These are phyloP conservation scores for Penicillium polonicum DNA, from an alignment of 2,329 filamentous ascomycete species.

Conservation along the genomic window DNA sequence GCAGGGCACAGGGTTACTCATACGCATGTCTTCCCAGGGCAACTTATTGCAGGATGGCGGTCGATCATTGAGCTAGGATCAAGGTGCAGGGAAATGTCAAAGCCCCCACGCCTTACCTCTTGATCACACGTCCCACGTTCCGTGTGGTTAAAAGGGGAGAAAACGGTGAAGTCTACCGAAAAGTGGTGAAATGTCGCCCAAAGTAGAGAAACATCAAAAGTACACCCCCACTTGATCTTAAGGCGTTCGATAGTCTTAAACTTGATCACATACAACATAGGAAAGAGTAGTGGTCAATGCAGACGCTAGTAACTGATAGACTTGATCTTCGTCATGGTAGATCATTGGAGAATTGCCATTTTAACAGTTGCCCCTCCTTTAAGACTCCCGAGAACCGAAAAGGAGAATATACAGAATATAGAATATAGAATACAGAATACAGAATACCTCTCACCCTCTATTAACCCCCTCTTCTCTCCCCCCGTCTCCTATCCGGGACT, in stretches of 20 bases:
- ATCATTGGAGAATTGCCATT: constrained; percentile 23
- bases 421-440: background rate
- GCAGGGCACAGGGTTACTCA: constrained; percentile 38
- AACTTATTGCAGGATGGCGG: constrained; percentile 40
- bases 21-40: constrained; percentile 34
- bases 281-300: constrained; percentile 34
- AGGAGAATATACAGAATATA: too few species aligned
- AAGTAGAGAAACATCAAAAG: background rate
- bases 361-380: background rate
- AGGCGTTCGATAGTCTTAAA: constrained; percentile 8
- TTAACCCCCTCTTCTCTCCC: background rate
- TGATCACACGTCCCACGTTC: constrained; percentile 21
- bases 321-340: constrained; percentile 37
- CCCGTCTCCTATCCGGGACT: background rate
- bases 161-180: constrained; percentile 31
- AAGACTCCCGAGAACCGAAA: background rate
- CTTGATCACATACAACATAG: background rate
- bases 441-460: background rate
- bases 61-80: constrained; percentile 38
- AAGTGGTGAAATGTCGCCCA: constrained; percentile 23
- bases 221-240: background rate
- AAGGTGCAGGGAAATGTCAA: constrained; percentile 28
- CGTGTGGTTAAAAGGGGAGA: constrained; percentile 8
- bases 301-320: constrained; percentile 38
- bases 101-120: constrained; percentile 23